phyloP scores from a whole-genome alignment of 331 rosid genomes.

The Malus hybrid region DNA sequence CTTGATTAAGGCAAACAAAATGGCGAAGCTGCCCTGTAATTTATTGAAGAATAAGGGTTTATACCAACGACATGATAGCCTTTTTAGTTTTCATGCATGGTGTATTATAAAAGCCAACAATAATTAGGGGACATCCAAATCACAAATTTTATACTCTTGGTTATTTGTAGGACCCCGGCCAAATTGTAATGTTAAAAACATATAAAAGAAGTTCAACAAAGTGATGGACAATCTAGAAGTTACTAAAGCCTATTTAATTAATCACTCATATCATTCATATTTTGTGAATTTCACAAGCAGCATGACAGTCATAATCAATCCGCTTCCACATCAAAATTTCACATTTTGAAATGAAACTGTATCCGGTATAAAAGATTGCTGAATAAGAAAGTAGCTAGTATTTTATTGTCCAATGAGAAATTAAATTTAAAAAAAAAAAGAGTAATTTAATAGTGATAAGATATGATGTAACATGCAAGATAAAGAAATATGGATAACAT shows the following conservation, averaged over 20 bases:
- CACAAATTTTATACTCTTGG: conserved; percentile 17
- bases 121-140: conserved; percentile 14
- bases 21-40: conserved; percentile 17
- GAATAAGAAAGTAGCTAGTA: neutral
- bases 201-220: neutral
- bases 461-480: neutral
- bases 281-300: neutral
- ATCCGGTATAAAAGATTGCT: neutral
- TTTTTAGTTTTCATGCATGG: neutral
- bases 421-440: too few species aligned
- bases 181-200: neutral
- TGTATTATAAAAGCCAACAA: conserved; percentile 2
- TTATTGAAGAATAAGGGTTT: neutral
- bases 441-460: neutral
- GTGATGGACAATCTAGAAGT: neutral
- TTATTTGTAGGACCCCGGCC: conserved; percentile 21
- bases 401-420: neutral
- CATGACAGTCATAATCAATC: too few species aligned
- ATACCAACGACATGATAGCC: conserved; percentile 2
- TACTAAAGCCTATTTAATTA: neutral
- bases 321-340: neutral
- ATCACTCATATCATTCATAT: neutral
- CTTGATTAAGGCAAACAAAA: conserved; percentile 26
- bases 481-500: neutral
- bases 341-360: neutral